Evolutionary conservation across 805 yeast species (phyloP).

Genomic region (Priceomyces melissophilus): DNA sequence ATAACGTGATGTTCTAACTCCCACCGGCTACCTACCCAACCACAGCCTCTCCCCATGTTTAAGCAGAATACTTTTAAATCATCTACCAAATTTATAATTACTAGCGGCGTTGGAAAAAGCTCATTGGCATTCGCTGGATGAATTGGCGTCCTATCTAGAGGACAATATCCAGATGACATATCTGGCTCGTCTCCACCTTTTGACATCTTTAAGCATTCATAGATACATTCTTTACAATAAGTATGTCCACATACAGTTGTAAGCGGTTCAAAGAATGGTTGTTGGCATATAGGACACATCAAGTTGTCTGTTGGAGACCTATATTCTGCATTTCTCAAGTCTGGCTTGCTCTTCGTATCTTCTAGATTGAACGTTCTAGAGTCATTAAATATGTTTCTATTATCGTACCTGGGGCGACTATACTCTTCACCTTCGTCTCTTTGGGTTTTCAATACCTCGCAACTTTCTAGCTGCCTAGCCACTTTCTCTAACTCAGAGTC

Average conservation of each 20-base stretch:
- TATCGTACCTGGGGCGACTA: not conserved
- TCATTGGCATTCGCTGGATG: slow-evolving; percentile 28
- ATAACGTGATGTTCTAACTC: slow-evolving; percentile 48
- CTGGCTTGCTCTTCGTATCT: slow-evolving; percentile 17
- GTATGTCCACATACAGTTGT: slow-evolving; percentile 69
- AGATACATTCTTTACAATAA: slow-evolving; percentile 56
- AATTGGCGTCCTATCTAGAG: slow-evolving; percentile 56
- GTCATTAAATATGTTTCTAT: slow-evolving; percentile 6
- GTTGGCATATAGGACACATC: slow-evolving; percentile 64
- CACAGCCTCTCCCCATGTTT: slow-evolving; percentile 51
- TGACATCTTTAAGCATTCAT: slow-evolving; percentile 42
- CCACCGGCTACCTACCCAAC: slow-evolving; percentile 58
- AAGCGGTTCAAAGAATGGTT: slow-evolving; percentile 57
- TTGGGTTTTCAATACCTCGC: not conserved
- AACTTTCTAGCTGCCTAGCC: not conserved
- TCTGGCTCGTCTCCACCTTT: slow-evolving; percentile 9
- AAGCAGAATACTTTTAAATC: slow-evolving; percentile 58
- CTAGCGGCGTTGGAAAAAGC: slow-evolving; percentile 49
- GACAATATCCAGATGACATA: slow-evolving; percentile 40
- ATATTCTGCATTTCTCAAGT: slow-evolving; percentile 28
- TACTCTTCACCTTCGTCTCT: not conserved
- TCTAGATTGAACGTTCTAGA: slow-evolving; percentile 14
- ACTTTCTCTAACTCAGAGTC: not conserved
- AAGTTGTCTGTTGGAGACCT: slow-evolving; percentile 30
- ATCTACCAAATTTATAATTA: slow-evolving; percentile 57